A percentile compares a stretch with the other conserved stretches of the same genome.
phyloP scores from a whole-genome alignment of 2,329 filamentous ascomycete genomes.

The Sporothrix pallida region DNA sequence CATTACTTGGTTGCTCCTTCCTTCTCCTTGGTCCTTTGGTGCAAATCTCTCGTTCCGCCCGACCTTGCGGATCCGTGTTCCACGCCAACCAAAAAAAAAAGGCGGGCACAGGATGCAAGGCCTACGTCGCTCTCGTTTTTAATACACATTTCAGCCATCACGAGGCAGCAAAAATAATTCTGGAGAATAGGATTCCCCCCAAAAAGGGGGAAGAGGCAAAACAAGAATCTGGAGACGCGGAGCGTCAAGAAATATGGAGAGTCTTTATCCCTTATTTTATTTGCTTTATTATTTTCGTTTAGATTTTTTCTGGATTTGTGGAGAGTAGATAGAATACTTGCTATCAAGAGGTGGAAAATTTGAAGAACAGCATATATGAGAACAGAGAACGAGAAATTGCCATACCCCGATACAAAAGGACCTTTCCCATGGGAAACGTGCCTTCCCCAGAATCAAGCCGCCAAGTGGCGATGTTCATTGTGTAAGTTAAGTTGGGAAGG shows the following conservation, averaged over 20 bases:
- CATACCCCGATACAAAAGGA: neutral
- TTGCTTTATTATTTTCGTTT: too few species aligned
- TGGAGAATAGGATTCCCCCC: neutral
- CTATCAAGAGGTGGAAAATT: neutral
- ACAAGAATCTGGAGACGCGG: neutral
- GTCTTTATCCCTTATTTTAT: neutral
- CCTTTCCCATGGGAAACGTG: neutral
- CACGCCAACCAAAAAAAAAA: constrained; percentile 11
- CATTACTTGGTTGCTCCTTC: neutral
- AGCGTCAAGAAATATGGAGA: constrained; percentile 1
- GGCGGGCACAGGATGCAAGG: constrained; percentile 11
- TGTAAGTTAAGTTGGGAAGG: neutral
- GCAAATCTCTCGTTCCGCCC: constrained; percentile 29
- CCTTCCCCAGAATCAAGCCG: neutral
- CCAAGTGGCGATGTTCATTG: neutral
- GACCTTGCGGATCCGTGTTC: constrained; percentile 33
- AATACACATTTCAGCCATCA: constrained; percentile 19
- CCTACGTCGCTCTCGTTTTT: neutral
- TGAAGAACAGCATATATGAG: neutral
- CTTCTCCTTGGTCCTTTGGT: neutral
- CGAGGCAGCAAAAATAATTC: constrained; percentile 9
- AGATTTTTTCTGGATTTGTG: neutral
- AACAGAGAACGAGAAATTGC: neutral
- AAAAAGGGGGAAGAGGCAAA: neutral
- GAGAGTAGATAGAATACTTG: neutral